Conservation (phyloP, 2,329 filamentous ascomycete genomes). For the Epichloe uncinata region DNA sequence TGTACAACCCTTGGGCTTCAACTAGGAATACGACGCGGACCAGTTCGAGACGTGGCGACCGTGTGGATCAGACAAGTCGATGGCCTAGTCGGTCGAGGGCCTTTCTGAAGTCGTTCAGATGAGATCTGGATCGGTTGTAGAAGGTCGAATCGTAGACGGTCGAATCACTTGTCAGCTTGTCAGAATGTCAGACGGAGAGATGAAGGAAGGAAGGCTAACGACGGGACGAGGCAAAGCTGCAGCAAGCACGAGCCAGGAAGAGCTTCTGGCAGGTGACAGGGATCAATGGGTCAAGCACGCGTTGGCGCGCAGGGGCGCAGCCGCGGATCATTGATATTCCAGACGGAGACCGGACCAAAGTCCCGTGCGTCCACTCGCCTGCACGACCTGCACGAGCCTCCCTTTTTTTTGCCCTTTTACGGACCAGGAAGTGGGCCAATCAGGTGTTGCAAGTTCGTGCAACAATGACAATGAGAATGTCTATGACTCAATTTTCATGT, state of each 20-base stretch:
- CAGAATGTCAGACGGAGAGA: not conserved
- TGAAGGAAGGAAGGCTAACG: not conserved
- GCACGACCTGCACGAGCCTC: not conserved
- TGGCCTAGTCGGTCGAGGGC: not conserved
- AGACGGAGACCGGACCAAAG: no score
- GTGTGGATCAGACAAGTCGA: not conserved
- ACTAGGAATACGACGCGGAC: not conserved
- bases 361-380: not conserved
- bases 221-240: not conserved
- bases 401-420: no score
- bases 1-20: not conserved
- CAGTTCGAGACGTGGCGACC: not conserved
- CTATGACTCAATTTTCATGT: not conserved
- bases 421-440: no score
- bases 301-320: not conserved
- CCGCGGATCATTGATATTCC: not conserved
- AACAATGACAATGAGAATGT: no score
- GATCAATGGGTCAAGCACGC: not conserved
- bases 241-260: not conserved
- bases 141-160: not conserved
- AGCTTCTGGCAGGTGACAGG: constrained; percentile 1
- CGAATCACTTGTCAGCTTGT: not conserved
- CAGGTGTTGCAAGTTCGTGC: no score
- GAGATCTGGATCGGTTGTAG: not conserved
- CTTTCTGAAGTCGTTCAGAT: not conserved